Evolutionary conservation across 805 yeast genomes (phyloP), one percentile per base, ranked within the genome.

Genomic region (Pichia thaimueangensis): DNA sequence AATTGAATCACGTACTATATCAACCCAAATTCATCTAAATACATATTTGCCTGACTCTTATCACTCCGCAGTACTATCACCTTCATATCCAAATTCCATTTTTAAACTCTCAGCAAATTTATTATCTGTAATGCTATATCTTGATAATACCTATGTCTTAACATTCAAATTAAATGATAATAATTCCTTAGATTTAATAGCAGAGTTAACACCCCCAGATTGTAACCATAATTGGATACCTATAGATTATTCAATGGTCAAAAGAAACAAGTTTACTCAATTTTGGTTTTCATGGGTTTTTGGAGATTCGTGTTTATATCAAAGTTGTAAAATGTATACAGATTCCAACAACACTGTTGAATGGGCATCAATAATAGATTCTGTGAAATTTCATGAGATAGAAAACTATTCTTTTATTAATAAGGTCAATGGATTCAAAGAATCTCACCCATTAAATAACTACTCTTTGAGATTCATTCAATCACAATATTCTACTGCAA

Each of bases 401-500:
- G 21, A 45, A 19, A 36, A 43, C n/a, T 35, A 27, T 6, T 48
- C 49, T 7, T 49, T 53, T 10, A 28, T 37, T 21, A 38, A 45
- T 32, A 22, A 40, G 8, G 37, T 56, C 4, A 42, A 48, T 17
- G 38, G 31, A 6, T 31, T 40, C 5, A 20, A 39, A 3, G 31
- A 37, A 21, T 32, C 21, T 1, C 52, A 50, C 2, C 46, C 50
- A 16, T 30, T 60, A 6, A 55, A 56, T 37, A 71, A 68, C 21
- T 70, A 59, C 46, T 78, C 72, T 53, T 47, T 65, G 15, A 56
- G 65, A 15, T 66, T 67, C 39, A 62, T 82, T 4, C 72, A 73
- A 13, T 74, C 72, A 0, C 57, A 64, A 13, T 78, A 76, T 49
- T 83, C 7, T 59, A 63, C 19, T 71, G 83, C 2, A 78, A 85